Evolutionary conservation across 805 yeast species (phyloP), one percentile per base, ranked within the genome.

Genomic region (Lachancea dasiensis): DNA sequence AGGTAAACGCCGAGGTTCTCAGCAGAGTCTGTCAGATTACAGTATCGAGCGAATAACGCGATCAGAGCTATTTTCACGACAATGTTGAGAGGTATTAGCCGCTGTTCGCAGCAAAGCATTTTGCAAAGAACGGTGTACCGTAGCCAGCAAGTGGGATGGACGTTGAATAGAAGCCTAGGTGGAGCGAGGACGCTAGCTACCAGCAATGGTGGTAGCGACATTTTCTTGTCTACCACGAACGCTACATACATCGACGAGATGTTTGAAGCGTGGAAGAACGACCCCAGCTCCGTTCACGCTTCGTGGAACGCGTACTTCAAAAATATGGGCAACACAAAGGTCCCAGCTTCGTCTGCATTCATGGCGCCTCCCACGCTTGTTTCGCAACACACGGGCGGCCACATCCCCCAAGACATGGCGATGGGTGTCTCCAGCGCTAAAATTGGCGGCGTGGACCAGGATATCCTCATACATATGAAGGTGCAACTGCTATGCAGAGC

Each of bases 281-380:
- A 92, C 61, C 98, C 97, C 21, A 46, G 69, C 30, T 78, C 90
- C 38, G 99, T 92, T 29, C 99, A 92, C 63, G 81, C 79, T 27
- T 89, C 97, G 17, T 92, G 99, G 99, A 82, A 86, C 60, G 89
- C 95, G 6, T 92, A 92, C 68, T 92, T 92, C 75, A 82, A 82
- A 66, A 90, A 90, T 72, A 69, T 92, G 65, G 86, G 82, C 49
- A 70, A 78, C 45, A 78, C 79, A 39, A 69, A 70, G 31, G 75
- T 79, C 18, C 76, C 95, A 15, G 77, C 92, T 21, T 61, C 87
- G 0, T 62, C 70, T 41, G 96, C 97, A 2, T 92, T 80, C 64
- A 64, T 68, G 43, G 90, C 97, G 17, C 98, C 99, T 14, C 98
- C 99, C 45, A 81, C 90, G 18, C 61, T 89, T 42, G 78, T 84